Base-by-base conservation (phyloP, 768 basidiomycete genomes). In the Trametes cubensis region DNA sequence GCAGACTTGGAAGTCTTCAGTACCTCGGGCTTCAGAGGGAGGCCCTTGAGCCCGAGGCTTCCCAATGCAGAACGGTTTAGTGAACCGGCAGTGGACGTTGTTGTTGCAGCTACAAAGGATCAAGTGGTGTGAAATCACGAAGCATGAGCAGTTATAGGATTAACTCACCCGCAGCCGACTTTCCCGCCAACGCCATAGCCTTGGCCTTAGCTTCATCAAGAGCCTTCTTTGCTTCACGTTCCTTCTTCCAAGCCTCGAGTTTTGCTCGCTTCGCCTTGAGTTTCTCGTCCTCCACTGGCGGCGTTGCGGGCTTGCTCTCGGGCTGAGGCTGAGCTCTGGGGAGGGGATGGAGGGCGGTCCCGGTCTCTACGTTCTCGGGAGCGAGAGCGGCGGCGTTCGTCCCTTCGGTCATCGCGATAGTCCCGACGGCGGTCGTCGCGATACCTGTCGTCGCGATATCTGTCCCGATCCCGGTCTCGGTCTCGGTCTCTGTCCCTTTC, bases 181-280 rank as follows among this genome's bases (percentile, higher is more conserved):
- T 94, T 25, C 90, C 92, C 46, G 89, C 89, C 26, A 93, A 78
- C 3, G 91, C 92, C 86, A 94, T 90, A 10, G 94, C 92, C 70
- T 95, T 95, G 4, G 92, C 92, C 75, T 92, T 93, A 3, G 94
- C 95, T 67, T 94, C 94, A 61, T 92, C 92, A 28, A 95, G 83
- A 18, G 93, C 92, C 71, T 95, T 96, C 78, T 94, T 93, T 0
- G 91, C 90, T 68, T 94, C 93, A 49, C 91, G 80, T 68, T 94
- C 89, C 73, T 92, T 92, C 80, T 95, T 98, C 96, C 96, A 98
- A 39, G 92, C 93, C 72, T 95, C 95, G n/a, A 97, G 81, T 65
- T 90, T 90, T 46, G 94, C 95, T 47, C 88, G 83, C 73, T 89
- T 92, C 0, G 86, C 84, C 67, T 86, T 85, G 66, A 93, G 75